phyloP scores from a whole-genome alignment of 495 filamentous ascomycete species.

The Geoglossum glabrum region DNA sequence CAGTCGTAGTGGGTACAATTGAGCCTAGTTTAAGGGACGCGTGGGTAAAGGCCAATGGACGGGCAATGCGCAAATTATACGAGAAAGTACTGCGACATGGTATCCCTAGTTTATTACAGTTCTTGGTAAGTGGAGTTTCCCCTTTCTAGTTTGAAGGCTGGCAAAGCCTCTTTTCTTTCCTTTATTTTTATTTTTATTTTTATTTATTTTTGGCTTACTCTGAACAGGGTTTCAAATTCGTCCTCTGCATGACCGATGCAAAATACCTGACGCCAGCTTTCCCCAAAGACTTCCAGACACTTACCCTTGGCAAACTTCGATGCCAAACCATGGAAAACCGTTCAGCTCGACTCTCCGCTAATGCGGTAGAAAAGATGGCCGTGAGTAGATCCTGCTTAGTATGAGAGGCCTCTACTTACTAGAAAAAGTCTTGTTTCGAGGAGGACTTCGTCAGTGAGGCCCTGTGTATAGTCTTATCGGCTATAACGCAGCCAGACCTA shows the following conservation, averaged over 20 bases:
- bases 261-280: slow-evolving; percentile 6
- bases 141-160: background rate
- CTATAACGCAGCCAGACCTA: background rate
- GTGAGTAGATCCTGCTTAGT: background rate
- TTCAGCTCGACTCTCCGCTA: slow-evolving; percentile 1
- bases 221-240: slow-evolving; percentile 1
- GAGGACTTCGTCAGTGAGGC: background rate
- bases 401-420: background rate
- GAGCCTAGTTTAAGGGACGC: slow-evolving; percentile 19
- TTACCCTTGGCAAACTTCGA: background rate
- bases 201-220: slow-evolving; percentile 1
- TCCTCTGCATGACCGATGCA: background rate
- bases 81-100: slow-evolving; percentile 24
- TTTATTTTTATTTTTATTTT: too few species aligned
- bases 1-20: slow-evolving; percentile 25
- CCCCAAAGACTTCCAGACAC: slow-evolving; percentile 14
- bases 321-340: background rate
- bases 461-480: background rate
- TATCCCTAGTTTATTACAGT: background rate
- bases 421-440: background rate
- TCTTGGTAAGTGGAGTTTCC: background rate
- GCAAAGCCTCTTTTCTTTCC: too few species aligned
- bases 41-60: slow-evolving; percentile 25
- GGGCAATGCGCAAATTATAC: slow-evolving; percentile 29
- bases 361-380: slow-evolving; percentile 17